Conservation (phyloP, 495 filamentous ascomycete genomes). For the Neurospora pannonica region DNA sequence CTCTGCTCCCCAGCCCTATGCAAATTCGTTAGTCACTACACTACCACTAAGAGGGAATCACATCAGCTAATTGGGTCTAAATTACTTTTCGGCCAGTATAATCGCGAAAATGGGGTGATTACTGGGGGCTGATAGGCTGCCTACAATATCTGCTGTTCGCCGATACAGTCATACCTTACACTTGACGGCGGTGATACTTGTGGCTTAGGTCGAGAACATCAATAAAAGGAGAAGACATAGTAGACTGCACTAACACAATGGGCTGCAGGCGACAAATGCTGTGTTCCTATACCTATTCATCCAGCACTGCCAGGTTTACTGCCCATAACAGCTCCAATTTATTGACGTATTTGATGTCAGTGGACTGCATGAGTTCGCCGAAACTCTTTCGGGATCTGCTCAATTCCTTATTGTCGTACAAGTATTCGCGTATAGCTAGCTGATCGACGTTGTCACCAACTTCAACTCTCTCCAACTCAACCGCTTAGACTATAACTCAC, state of each 20-base stretch:
- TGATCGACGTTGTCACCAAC: not conserved
- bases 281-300: not conserved
- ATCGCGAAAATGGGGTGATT: not conserved
- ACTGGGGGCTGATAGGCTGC: not conserved
- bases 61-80: not conserved
- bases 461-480: not conserved
- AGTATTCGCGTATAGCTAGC: not conserved
- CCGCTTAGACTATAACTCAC: not conserved
- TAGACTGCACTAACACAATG: not conserved
- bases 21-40: not conserved
- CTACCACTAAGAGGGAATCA: too few species aligned
- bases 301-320: not conserved
- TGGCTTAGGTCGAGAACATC: not conserved
- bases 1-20: not conserved
- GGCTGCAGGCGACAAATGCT: not conserved
- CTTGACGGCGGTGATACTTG: not conserved
- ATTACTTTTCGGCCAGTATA: not conserved
- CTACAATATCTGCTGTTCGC: not conserved
- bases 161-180: not conserved
- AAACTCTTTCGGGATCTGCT: not conserved
- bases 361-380: not conserved
- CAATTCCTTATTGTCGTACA: not conserved
- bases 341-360: not conserved
- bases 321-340: not conserved
- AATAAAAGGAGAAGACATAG: not conserved